These are phyloP conservation scores for Lichtheimia ornata DNA, from an alignment of 371 early-diverging fungal species.

Conservation along the genomic window DNA sequence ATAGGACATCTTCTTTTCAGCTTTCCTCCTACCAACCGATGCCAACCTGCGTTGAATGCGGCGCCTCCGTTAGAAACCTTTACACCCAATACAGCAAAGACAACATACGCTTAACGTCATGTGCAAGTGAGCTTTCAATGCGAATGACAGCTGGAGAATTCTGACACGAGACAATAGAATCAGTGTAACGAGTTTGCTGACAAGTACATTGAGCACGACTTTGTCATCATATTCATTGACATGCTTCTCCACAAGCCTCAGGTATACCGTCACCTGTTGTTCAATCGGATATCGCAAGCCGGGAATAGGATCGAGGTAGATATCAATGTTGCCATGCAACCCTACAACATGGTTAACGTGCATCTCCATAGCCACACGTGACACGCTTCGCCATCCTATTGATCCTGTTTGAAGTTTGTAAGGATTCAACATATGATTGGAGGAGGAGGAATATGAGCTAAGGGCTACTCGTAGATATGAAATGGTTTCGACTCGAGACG, in stretches of 20 bases:
- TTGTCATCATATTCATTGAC: slow-evolving; percentile 90
- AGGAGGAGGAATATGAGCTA: not conserved
- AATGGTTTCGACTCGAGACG: slow-evolving; percentile 88
- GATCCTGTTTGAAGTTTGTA: slow-evolving; percentile 89
- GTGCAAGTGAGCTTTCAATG: slow-evolving; percentile 39
- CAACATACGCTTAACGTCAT: slow-evolving; percentile 87
- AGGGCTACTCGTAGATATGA: slow-evolving; percentile 63
- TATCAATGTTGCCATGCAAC: not conserved
- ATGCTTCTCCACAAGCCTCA: slow-evolving; percentile 90
- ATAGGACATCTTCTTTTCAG: not conserved
- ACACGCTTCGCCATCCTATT: slow-evolving; percentile 79
- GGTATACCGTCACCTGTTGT: slow-evolving; percentile 89
- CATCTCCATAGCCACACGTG: slow-evolving; percentile 58
- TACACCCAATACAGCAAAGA: slow-evolving; percentile 90
- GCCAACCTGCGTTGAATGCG: slow-evolving; percentile 89
- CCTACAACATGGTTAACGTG: not conserved
- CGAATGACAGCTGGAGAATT: not conserved
- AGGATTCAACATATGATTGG: not conserved
- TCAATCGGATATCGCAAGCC: slow-evolving; percentile 68
- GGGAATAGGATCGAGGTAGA: slow-evolving; percentile 61
- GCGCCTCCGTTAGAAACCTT: slow-evolving; percentile 69
- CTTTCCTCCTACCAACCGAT: slow-evolving; percentile 23
- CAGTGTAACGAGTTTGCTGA: slow-evolving; percentile 86
- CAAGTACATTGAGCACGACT: slow-evolving; percentile 93
- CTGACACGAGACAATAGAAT: slow-evolving; percentile 39